phyloP scores from a whole-genome alignment of 2,329 filamentous ascomycete genomes.

The Colletotrichum tropicale region DNA sequence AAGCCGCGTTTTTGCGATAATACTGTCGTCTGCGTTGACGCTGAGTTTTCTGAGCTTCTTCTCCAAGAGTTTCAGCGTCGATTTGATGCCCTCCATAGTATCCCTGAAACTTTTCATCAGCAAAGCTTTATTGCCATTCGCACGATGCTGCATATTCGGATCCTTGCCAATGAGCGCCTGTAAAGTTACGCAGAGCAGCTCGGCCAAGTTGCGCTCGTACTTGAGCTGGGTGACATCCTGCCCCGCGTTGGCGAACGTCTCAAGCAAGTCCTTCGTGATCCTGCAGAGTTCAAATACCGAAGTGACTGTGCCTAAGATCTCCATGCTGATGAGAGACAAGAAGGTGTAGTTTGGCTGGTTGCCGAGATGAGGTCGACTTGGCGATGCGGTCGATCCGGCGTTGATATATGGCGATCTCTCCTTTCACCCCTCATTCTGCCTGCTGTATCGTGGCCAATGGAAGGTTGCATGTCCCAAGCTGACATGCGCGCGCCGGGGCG shows the following conservation, averaged over 20 bases:
- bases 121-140: too few relatives aligned
- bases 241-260: conserved; percentile 1
- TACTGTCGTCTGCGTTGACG: neutral
- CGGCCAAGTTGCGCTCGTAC: neutral
- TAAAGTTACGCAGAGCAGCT: neutral
- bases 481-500: neutral
- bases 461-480: neutral
- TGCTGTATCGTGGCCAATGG: neutral
- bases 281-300: neutral
- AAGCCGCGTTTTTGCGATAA: too few relatives aligned
- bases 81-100: too few relatives aligned
- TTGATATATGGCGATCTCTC: neutral
- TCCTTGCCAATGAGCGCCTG: too few relatives aligned
- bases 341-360: neutral
- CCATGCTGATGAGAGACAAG: neutral
- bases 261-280: neutral
- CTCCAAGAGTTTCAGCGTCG: too few relatives aligned
- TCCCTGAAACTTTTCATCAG: too few relatives aligned
- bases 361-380: neutral
- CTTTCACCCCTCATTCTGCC: neutral
- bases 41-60: neutral
- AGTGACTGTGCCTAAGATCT: neutral
- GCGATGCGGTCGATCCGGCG: neutral
- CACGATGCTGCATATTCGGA: too few relatives aligned
- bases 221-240: neutral